These are phyloP conservation scores for Neurospora sp. DNA, from an alignment of 495 filamentous ascomycete species.

Conservation along the genomic window DNA sequence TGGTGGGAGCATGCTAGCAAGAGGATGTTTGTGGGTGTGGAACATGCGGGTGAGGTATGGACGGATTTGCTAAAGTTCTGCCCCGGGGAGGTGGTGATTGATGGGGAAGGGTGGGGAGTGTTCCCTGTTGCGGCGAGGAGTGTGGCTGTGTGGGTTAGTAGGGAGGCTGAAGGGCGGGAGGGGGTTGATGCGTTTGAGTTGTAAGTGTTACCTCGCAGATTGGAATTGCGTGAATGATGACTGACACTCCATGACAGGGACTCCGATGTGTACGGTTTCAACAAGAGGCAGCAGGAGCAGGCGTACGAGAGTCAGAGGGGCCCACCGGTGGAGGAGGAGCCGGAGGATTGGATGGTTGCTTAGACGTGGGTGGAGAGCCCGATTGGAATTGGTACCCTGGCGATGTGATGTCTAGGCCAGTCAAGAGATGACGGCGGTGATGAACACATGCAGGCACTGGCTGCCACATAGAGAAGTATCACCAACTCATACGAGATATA, in stretches of 20 bases:
- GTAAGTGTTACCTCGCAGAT: no score
- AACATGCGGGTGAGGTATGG: conserved; percentile 49
- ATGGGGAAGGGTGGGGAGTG: conserved; percentile 42
- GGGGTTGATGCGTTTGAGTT: conserved; percentile 23
- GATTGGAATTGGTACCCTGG: not conserved
- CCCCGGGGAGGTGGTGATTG: conserved; percentile 39
- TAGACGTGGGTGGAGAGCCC: not conserved
- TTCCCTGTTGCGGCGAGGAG: conserved; percentile 44
- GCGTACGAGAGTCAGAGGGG: not conserved
- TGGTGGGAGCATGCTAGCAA: conserved; percentile 26
- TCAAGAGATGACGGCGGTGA: not conserved
- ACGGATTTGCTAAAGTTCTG: conserved; percentile 50
- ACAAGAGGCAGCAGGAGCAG: not conserved
- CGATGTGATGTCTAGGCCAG: not conserved
- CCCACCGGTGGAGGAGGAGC: not conserved
- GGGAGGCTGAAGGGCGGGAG: conserved; percentile 38
- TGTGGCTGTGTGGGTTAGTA: conserved; percentile 53
- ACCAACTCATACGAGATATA: not conserved
- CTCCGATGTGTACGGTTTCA: not conserved
- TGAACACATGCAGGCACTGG: not conserved
- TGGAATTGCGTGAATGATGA: no score
- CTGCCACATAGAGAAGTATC: not conserved
- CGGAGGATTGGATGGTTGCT: not conserved
- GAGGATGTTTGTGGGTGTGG: conserved; percentile 52
- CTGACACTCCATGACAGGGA: not conserved